Base-by-base conservation (phyloP, 2,329 filamentous ascomycete genomes). In the Didymella exigua region DNA sequence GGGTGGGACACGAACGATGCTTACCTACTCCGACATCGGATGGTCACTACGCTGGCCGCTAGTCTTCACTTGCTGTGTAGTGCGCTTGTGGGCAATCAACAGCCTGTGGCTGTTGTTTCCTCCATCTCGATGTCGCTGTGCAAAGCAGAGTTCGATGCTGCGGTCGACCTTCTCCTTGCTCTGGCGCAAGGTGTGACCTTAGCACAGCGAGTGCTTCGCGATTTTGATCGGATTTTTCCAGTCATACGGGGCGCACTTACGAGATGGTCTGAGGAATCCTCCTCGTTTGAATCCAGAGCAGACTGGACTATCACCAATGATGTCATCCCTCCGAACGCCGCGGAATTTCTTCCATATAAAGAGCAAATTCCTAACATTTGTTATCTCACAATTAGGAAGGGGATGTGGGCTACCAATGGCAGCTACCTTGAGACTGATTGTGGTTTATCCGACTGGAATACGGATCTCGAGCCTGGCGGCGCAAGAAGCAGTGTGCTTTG, bases 331-430 rank as follows among this genome's bases (percentile, higher is more conserved):
- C 18, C 49, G 0, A 58, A 69, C 18, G 42, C 66, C n/a, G 43
- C 46, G 1, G 52, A 68, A 0, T 24, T 66, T 10, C 61, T 71
- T 13, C 70, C 70, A 2, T 72, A 72, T 23, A 49, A 37, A n/a
- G 49, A 54, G 2, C 52, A 37, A 2, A n/a, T 42, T 4, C 52
- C 52, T 2, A 40, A 44, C 7, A 51, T 51, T 3, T 14, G 33
- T 14, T 31, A 8, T 1, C 18, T 24, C 2, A n/a, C 13, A 23
- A 18, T 38, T n/a, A 4, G 38, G 16, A 27, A 14, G 6, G 48
- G 31, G 5, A n/a, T 26, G 9, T 38, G 31, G 40, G 19, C 5
- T 4, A 16, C 9, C 6, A 38, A 33, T 18, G 48, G 18, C 27
- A 26, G 26, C 3, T 19, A 29, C 16, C 2, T 21, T 18, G 30